Conservation (phyloP, 495 filamentous ascomycete genomes). For the Stereocaulon alpinum region DNA sequence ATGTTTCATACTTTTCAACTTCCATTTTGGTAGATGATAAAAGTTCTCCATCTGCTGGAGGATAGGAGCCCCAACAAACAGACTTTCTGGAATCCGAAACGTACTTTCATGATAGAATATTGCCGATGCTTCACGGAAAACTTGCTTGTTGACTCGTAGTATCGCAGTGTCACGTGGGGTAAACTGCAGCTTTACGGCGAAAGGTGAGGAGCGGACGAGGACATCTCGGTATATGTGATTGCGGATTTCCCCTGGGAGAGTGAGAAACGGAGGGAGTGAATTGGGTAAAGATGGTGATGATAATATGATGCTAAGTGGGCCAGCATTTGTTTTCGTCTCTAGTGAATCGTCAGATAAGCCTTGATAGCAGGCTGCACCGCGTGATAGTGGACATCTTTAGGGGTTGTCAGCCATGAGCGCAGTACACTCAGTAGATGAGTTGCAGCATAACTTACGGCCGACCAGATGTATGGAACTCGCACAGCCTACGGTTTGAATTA, state of each 20-base stretch:
- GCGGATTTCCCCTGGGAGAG: slow-evolving; percentile 6
- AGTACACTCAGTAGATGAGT: too few species aligned
- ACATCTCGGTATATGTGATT: slow-evolving; percentile 6
- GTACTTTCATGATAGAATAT: slow-evolving; percentile 10
- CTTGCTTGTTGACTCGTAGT: slow-evolving; percentile 2
- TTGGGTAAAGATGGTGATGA: neutral
- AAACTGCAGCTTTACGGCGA: neutral
- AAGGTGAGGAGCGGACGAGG: neutral
- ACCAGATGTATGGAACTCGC: slow-evolving; percentile 1
- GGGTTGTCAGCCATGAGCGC: neutral
- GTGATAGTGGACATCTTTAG: neutral
- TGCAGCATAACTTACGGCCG: neutral
- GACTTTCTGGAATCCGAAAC: neutral
- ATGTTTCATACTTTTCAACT: neutral
- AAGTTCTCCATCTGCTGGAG: neutral
- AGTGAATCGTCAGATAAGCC: too few species aligned
- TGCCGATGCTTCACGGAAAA: neutral
- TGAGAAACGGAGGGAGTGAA: neutral
- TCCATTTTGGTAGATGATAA: neutral
- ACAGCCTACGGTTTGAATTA: neutral
- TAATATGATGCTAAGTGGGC: too few species aligned
- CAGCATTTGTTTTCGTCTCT: too few species aligned
- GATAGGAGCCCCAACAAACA: slow-evolving; percentile 8
- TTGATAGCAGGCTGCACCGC: neutral
- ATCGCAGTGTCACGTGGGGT: neutral